Evolutionary conservation across 306 rosid species (phyloP), one percentile per base, ranked within the genome.

Genomic region (Gleditsia sinensis): DNA sequence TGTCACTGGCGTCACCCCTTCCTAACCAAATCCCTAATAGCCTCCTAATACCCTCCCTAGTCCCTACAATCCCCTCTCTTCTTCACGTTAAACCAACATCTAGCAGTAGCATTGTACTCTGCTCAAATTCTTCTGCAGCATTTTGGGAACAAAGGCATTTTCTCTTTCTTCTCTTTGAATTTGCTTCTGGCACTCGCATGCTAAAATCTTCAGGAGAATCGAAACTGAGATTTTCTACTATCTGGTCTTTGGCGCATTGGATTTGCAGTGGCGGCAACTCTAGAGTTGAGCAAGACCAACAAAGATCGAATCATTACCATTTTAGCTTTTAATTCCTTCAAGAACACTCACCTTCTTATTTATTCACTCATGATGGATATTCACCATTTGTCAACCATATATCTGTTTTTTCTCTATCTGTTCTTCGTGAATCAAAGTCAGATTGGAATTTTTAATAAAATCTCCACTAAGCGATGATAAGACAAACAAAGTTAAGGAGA

Each of bases 351-450:
- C 74, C 86, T 88, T 68, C 75, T 88, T 40, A 80, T 88, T 57
- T 88, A 88, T 56, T 88, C 92, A 46, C 85, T 88, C 75, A 88
- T 88, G 92, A 88, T 88, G 92, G 92, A 58, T 12, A 16, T 8
- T 45, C 43, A 5, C 40, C 32, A 30, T 58, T 4, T 30, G 8
- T 58, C 14, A 3, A 33, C 39, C 16, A 58, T 51, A 19, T 67
- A 82, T 82, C 84, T 72, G 71, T 5, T 1, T 30, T 53, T 58
- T 27, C n/a, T n/a, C n/a, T n/a, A n/a, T n/a, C n/a, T n/a, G n/a
- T n/a, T n/a, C n/a, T n/a, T n/a, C n/a, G n/a, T n/a, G n/a, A n/a
- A n/a, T n/a, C n/a, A n/a, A n/a, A n/a, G n/a, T n/a, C n/a, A n/a
- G n/a, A n/a, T n/a, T n/a, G n/a, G n/a, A n/a, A n/a, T n/a, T n/a